Percentiles rank a stretch among this genome's conserved stretches.
phyloP scores from a whole-genome alignment of 2,329 filamentous ascomycete species.

The Geoglossum cookeanum region DNA sequence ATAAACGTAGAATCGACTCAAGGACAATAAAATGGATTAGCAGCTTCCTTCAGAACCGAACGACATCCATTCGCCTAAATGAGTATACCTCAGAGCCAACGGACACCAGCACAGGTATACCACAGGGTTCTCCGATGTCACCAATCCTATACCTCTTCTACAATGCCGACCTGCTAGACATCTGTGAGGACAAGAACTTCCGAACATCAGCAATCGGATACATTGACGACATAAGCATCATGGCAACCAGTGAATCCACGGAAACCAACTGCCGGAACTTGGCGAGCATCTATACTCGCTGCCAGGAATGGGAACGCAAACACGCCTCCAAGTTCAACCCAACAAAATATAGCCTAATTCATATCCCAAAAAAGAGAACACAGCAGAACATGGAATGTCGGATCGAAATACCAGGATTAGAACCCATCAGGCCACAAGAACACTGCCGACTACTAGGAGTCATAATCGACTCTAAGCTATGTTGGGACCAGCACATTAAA shows the following conservation, averaged over 20 bases:
- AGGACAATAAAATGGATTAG: neutral
- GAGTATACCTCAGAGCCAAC: neutral
- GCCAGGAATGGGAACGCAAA: conserved; percentile 12
- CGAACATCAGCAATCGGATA: neutral
- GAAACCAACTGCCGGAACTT: neutral
- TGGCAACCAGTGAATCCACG: neutral
- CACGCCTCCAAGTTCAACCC: conserved; percentile 15
- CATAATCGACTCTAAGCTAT: conserved; percentile 9
- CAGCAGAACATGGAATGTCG: neutral
- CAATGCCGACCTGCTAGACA: conserved; percentile 15
- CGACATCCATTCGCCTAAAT: neutral
- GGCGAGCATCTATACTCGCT: conserved; percentile 3
- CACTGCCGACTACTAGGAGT: conserved; percentile 11
- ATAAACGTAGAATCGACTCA: neutral
- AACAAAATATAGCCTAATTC: conserved; percentile 16
- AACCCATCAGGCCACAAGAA: conserved; percentile 5
- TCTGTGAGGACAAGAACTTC: conserved; percentile 6
- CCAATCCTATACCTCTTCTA: conserved; percentile 14
- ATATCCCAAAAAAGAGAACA: conserved; percentile 11
- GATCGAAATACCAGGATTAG: neutral
- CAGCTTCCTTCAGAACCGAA: neutral
- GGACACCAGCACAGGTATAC: neutral
- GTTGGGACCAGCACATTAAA: conserved; percentile 6
- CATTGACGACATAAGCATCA: neutral
- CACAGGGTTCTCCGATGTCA: neutral